Evolutionary conservation across 2,329 filamentous ascomycete species (phyloP).

Genomic region (Nemania abortiva): DNA sequence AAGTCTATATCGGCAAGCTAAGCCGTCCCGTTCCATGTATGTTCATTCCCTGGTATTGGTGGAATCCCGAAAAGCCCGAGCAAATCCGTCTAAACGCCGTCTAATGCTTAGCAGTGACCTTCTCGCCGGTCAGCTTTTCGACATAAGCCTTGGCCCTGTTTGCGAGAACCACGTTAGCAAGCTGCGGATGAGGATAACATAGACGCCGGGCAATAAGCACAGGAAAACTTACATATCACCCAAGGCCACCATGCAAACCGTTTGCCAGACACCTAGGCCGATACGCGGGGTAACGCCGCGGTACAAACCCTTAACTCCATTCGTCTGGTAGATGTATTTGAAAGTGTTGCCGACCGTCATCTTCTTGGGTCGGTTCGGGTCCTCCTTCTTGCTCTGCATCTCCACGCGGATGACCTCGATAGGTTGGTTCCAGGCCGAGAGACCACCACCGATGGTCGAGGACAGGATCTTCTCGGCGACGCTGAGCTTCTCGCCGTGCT

Average conservation of each 20-base stretch:
- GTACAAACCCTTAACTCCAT: slow-evolving; percentile 93
- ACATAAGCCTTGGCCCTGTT: slow-evolving; percentile 74
- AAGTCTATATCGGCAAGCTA: slow-evolving; percentile 32
- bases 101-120: slow-evolving; percentile 76
- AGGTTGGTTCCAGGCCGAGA: slow-evolving; percentile 98
- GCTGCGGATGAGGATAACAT: slow-evolving; percentile 17
- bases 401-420: slow-evolving; percentile 99
- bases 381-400: slow-evolving; percentile 99
- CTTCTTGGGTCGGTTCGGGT: slow-evolving; percentile 98
- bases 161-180: slow-evolving; percentile 44
- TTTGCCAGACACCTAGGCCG: slow-evolving; percentile 97
- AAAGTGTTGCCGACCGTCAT: slow-evolving; percentile 92
- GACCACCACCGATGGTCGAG: slow-evolving; percentile 87
- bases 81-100: slow-evolving; percentile 51
- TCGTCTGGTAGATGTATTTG: slow-evolving; percentile 89
- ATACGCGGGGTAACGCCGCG: slow-evolving; percentile 94
- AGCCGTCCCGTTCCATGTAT: slow-evolving; percentile 31
- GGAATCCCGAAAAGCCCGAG: slow-evolving; percentile 38
- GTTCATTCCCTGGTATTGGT: slow-evolving; percentile 38
- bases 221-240: slow-evolving; percentile 86
- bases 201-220: slow-evolving; percentile 13
- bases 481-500: slow-evolving; percentile 80
- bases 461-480: slow-evolving; percentile 90
- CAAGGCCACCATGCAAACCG: slow-evolving; percentile 98
- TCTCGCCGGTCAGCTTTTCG: slow-evolving; percentile 73